Base-by-base conservation (phyloP, 768 basidiomycete genomes). In the Suillus cothurnatus region DNA sequence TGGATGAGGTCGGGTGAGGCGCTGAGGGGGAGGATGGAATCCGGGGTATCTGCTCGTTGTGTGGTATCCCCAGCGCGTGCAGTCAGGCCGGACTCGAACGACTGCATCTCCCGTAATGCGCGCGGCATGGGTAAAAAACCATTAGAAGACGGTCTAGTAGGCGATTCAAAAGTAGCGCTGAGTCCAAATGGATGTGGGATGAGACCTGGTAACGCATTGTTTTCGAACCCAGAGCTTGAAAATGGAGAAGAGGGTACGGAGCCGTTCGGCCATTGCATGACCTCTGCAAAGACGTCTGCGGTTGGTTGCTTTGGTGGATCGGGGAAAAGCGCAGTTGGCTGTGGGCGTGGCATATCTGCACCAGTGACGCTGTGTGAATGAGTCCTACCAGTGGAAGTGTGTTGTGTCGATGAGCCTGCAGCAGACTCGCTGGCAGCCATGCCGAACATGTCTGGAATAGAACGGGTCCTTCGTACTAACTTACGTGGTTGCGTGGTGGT, bases 291-390 rank as follows among this genome's bases (percentile, higher is more conserved):
- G 21, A 86, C 78, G 72, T 92, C 91, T 31, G 78, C 71, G 3
- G 67, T 61, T n/a, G 73, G 68, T 0, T 72, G 64, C 58, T 76
- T 78, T 17, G 71, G 69, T 31, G 70, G 70, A n/a, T 73, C 73
- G 12, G 52, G 64, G 31, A 76, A 68, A 38, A 75, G 70, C n/a
- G 67, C 66, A 4, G 73, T 64, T 15, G 74, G 49, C 1, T 77
- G 70, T 3, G 74, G 77, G 14, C 84, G 84, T 26, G 85, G 83
- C 53, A 86, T 78, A 64, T 93, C 90, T 15, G 84, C 86, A 2
- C 86, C 86, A 1, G 91, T 93, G 21, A 93, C 91, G 74, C 90
- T 92, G 68, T 91, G 88, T 4, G 92, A 92, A 70, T 93, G 92
- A 3, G 82, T 85, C 31, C 91, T 86, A 47, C 88, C 89, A 1